Percentiles rank a stretch among this genome's conserved stretches.
Evolutionary conservation across 306 rosid species (phyloP).

Genomic region (Citrullus colocynthis): DNA sequence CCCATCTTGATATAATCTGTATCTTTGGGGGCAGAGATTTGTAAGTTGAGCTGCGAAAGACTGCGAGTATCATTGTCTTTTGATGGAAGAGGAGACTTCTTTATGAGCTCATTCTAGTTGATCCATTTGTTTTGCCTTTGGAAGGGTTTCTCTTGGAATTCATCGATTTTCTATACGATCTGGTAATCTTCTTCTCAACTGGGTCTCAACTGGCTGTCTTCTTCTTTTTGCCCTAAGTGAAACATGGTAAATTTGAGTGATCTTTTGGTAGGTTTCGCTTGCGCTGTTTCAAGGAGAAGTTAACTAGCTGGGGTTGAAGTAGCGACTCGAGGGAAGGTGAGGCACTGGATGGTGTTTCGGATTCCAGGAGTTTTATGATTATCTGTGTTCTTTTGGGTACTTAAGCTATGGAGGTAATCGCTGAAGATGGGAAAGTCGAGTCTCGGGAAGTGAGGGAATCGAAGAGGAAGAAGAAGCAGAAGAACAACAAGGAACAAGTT

Average conservation of each 20-base stretch:
- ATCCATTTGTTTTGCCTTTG: neutral
- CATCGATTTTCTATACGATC: neutral
- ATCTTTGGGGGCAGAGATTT: slow-evolving; percentile 42
- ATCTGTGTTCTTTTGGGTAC: slow-evolving; percentile 13
- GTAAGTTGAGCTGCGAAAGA: slow-evolving; percentile 26
- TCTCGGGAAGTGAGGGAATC: slow-evolving; percentile 61
- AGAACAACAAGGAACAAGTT: slow-evolving; percentile 24
- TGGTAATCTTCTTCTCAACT: neutral
- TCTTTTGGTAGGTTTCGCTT: neutral
- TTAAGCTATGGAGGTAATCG: slow-evolving; percentile 61
- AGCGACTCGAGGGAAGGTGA: neutral
- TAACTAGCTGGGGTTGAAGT: neutral
- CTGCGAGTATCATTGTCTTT: neutral
- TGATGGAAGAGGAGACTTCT: neutral
- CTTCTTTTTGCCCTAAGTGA: neutral
- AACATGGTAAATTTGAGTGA: neutral
- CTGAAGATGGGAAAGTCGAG: slow-evolving; percentile 68
- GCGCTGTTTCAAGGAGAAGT: neutral
- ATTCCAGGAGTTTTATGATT: slow-evolving; percentile 17
- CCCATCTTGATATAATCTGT: slow-evolving; percentile 32
- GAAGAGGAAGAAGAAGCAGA: slow-evolving; percentile 51
- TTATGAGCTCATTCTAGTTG: neutral
- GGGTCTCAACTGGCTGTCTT: neutral
- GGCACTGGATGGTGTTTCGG: slow-evolving; percentile 23
- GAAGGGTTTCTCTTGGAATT: neutral